These are phyloP conservation scores for Ceratobasidium theobromae DNA, from an alignment of 1,284 basidiomycete genomes.

Conservation along the genomic window DNA sequence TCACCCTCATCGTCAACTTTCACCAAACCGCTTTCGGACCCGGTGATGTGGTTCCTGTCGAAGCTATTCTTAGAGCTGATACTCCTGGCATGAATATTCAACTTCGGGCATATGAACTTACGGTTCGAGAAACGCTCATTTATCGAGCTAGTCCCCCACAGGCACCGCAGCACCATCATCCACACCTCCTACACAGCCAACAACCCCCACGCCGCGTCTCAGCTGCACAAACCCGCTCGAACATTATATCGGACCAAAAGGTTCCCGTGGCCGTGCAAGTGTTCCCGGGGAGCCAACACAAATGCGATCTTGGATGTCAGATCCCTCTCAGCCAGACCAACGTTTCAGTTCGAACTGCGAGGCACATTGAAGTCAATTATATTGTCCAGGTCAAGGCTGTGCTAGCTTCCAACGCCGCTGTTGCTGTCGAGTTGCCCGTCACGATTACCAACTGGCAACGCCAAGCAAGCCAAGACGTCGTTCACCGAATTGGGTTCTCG, in stretches of 20 bases:
- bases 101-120: constrained; percentile 78
- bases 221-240: constrained; percentile 57
- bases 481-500: constrained; percentile 26
- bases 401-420: constrained; percentile 63
- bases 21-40: constrained; percentile 77
- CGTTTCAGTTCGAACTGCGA: constrained; percentile 71
- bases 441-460: constrained; percentile 58
- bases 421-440: constrained; percentile 68
- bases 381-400: constrained; percentile 73
- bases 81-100: constrained; percentile 59
- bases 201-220: constrained; percentile 29
- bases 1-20: constrained; percentile 69
- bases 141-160: constrained; percentile 38
- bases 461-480: constrained; percentile 32
- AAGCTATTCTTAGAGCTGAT: constrained; percentile 55
- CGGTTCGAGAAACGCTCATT: constrained; percentile 67
- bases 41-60: constrained; percentile 73
- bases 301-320: constrained; percentile 65
- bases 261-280: constrained; percentile 69
- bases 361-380: constrained; percentile 81
- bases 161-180: constrained; percentile 29
- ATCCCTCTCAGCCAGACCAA: constrained; percentile 71
- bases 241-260: constrained; percentile 62
- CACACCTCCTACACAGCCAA: constrained; percentile 7
- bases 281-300: constrained; percentile 68